A percentile compares a stretch with the other conserved stretches of the same genome.
Conservation (phyloP, 1,284 basidiomycete genomes). For the Thelephora terrestris region DNA sequence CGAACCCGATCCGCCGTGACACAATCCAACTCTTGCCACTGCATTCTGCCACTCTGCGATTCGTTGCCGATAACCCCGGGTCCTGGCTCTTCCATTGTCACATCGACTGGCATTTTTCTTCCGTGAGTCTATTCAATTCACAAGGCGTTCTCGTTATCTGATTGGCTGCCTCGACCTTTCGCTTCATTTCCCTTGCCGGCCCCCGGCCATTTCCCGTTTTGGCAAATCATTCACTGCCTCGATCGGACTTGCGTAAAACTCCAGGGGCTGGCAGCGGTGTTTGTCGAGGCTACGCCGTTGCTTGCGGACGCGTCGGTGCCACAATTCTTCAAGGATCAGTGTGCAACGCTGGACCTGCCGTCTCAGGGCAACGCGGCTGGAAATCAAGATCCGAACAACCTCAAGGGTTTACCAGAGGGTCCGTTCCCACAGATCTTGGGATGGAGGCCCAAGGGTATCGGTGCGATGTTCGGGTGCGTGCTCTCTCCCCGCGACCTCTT, state of each 20-base stretch:
- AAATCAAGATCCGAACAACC: constrained; percentile 48
- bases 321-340: constrained; percentile 57
- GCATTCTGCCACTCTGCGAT: constrained; percentile 53
- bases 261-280: constrained; percentile 61
- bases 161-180: background rate
- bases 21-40: constrained; percentile 57
- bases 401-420: constrained; percentile 51
- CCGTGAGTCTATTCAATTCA: constrained; percentile 32
- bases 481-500: constrained; percentile 4
- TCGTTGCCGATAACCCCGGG: constrained; percentile 77
- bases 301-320: constrained; percentile 48
- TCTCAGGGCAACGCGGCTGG: constrained; percentile 76
- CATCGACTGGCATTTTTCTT: constrained; percentile 68
- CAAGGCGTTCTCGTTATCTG: background rate
- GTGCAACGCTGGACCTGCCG: constrained; percentile 47
- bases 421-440: constrained; percentile 64
- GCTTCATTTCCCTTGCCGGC: background rate
- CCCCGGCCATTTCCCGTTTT: no score
- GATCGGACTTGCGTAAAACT: no score
- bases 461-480: constrained; percentile 68
- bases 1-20: constrained; percentile 83
- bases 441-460: constrained; percentile 76
- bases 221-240: no score
- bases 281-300: constrained; percentile 64
- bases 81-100: constrained; percentile 82